Percentiles rank a stretch among this genome's conserved stretches.
These are phyloP conservation scores for Pleurotus giganteus DNA, from an alignment of 768 basidiomycete species.

Conservation along the genomic window DNA sequence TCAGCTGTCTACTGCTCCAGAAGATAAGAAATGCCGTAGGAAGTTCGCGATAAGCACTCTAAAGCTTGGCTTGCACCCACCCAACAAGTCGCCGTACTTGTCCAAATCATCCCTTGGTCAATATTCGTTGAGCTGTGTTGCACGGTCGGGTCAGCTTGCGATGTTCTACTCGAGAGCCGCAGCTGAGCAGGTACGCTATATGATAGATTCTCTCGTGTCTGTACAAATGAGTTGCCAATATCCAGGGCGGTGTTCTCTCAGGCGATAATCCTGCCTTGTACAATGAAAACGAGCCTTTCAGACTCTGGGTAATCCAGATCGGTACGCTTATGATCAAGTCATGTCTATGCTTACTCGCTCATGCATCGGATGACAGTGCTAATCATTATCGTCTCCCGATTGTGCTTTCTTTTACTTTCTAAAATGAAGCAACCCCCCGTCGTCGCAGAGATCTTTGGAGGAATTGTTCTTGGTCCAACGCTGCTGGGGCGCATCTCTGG, in stretches of 20 bases:
- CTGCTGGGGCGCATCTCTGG: conserved; percentile 47
- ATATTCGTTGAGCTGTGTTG: no score
- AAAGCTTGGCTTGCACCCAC: no score
- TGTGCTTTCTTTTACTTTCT: not conserved
- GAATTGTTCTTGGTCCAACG: conserved; percentile 1
- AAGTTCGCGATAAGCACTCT: no score
- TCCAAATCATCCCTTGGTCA: no score
- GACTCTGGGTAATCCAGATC: not conserved
- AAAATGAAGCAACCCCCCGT: conserved; percentile 1
- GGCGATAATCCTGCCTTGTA: not conserved
- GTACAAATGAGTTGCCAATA: not conserved
- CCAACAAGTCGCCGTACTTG: no score
- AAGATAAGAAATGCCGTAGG: no score
- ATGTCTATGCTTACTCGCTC: not conserved
- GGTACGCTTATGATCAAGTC: not conserved
- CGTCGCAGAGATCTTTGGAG: conserved; percentile 5
- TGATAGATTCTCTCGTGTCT: not conserved
- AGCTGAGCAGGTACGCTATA: not conserved
- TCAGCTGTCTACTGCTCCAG: no score
- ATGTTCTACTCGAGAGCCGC: not conserved
- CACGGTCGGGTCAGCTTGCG: no score
- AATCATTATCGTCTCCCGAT: not conserved
- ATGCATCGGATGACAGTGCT: not conserved
- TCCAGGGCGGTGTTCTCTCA: not conserved
- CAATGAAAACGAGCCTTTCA: not conserved